Evolutionary conservation across 2,329 filamentous ascomycete genomes (phyloP), one percentile per base, ranked within the genome.

Genomic region (Stemphylium vesicarium): DNA sequence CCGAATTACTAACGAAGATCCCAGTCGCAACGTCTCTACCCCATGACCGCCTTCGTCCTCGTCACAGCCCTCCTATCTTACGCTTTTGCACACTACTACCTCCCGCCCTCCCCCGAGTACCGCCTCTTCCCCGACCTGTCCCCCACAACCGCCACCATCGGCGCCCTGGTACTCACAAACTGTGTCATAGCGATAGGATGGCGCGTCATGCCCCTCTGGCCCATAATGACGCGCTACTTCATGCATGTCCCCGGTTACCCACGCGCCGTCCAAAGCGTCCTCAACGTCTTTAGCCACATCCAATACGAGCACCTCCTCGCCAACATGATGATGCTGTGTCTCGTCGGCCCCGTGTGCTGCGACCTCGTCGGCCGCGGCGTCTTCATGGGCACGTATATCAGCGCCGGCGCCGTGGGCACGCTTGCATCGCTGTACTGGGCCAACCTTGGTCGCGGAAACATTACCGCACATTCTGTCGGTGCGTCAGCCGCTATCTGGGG

Each of bases 201-300:
- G 87, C 83, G 82, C 62, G 62, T 86, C 10, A 88, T 89, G 41
- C 84, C 85, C 1, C 65, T 86, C 26, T 94, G 88, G 87, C 75
- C 77, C 11, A 46, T 85, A 13, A 75, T 92, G 62, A 93, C 91
- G 75, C 84, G 80, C 59, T 88, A 88, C 77, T 72, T 74, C 60
- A 72, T 70, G 65, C 68, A 73, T 49, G 63, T 69, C 8, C 72
- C 71, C 10, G 72, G 85, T 6, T 86, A 86, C 46, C 88, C 90
- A 8, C 82, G 82, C 58, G 82, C 88, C 4, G 53, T 85, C 16
- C 82, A 84, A 59, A 73, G 90, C 57, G 66, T 94, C 24, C 84
- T 85, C 31, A 85, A 85, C 62, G 78, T 85, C 44, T 90, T 92
- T 77, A 89, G 87, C 16, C 91, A 95, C 77, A 84, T 89, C 49